Evolutionary conservation across 2,329 filamentous ascomycete species (phyloP), one percentile per base, ranked within the genome.

Genomic region (Neodidymelliopsis sp.): DNA sequence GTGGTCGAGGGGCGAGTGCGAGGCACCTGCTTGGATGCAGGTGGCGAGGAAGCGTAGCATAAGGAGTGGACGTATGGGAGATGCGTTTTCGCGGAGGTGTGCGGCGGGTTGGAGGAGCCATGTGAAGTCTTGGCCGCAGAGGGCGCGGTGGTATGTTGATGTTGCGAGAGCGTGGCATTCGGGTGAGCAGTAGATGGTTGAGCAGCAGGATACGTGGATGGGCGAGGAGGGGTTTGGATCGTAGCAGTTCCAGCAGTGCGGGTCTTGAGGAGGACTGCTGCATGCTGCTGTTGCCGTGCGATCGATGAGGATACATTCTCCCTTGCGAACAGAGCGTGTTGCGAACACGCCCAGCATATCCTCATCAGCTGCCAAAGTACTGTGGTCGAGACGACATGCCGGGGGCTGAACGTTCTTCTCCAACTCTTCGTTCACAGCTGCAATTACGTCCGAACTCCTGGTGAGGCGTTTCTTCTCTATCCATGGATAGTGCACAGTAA

Each of bases 121-220:
- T 4, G 38, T 33, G 42, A 71, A 61, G 47, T 68, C 59, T 47
- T 62, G 67, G 2, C 62, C 59, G 38, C 69, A 71, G 4, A 67
- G 29, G 10, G 58, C 45, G 15, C 36, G 36, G 33, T 72, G 67
- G 40, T 65, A 70, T 6, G 57, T 63, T 3, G 45, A 23, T 18
- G 62, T 28, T 3, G 67, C 69, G 9, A 56, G 39, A 12, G 57
- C 39, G 12, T 57, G 59, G 47, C 67, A 71, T 7, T 12, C 34
- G 13, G 49, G 23, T n/a, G 58, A 62, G 47, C 68, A 71, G 45
- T 65, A 70, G 12, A 37, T 33, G 3, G 43, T 37, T 4, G 41
- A 24, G 18, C 51, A 54, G 37, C 67, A 71, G 28, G 57, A 53
- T 4, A 40, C 37, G 27, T 56, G 61, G 34, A 53, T 35, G 11